Base-by-base conservation (phyloP, 805 yeast genomes). In the Myxozyma geophila region DNA sequence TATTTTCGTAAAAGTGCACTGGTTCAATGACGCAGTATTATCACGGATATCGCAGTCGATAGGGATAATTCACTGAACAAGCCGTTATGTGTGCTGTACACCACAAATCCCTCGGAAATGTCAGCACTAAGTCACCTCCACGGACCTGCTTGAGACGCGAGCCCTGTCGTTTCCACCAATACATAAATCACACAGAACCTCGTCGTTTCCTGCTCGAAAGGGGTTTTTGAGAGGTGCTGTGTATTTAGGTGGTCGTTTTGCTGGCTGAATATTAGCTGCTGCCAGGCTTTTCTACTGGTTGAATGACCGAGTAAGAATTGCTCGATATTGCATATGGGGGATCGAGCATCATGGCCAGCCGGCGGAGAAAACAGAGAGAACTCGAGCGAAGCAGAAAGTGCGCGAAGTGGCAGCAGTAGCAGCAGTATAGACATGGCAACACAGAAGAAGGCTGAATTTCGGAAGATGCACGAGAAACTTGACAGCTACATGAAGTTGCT, bases 311-410 rank as follows among this genome's bases (percentile, higher is more conserved):
- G 48, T 53, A 36, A 33, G 35, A 40, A 28, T 21, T 23, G 21
- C 17, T 21, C 39, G 46, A 41, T 13, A 40, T 15, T 36, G 57
- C 57, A 53, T 48, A 53, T 53, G 57, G 57, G 57, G 57, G 57
- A 53, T 41, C 57, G 40, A 15, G 47, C 48, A 33, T 21, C 48
- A 23, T 23, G 39, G 48, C 37, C 49, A 21, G 10, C 57, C 23
- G 57, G 48, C 40, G 36, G 41, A 12, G 48, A 39, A 41, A 23
- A 28, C 37, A 53, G 36, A 37, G 33, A 35, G 21, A 12, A 17
- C 17, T 52, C 55, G 17, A 52, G 57, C 35, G 54, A 17, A 36
- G 37, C 7, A 19, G 54, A 36, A 19, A 17, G 21, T 7, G 21
- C 9, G 13, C 35, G 43, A 23, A 19, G 28, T 17, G 19, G 28